Base-by-base conservation (phyloP, 371 early-diverging fungal species). In the Rhizopus microsporus region DNA sequence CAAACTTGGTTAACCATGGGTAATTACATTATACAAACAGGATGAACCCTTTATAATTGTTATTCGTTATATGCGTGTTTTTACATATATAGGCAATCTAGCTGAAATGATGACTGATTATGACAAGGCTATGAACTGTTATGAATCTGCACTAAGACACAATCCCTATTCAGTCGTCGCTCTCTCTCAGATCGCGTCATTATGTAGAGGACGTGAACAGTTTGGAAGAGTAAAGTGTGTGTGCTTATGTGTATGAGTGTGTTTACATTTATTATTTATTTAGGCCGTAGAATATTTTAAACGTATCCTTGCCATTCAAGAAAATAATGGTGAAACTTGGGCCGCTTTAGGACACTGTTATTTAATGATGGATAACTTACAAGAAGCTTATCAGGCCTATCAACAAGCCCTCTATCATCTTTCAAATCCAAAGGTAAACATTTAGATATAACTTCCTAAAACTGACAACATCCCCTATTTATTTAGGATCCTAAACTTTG, bases 311-410 rank as follows among this genome's bases (percentile, higher is more conserved):
- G 72, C 80, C 50, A 86, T 94, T 38, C 89, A 95, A 59, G 79
- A 78, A 17, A 74, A 72, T 32, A 91, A 93, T 67, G 96, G 96
- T 15, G 94, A 96, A 57, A 85, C 89, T 17, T 95, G 96, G 95
- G 92, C 92, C 4, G 89, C 93, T 6, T 75, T 97, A 13, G 97
- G 95, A 6, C 93, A 96, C 69, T 94, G 94, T 70, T 93, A 93
- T 68, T 74, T 97, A 37, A 93, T 94, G 94, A 81, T 89, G 80
- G 96, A 94, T 69, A 92, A 96, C 46, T 76, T 96, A 35, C 92
- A 91, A 59, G 89, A 92, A 69, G 95, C 97, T 2, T 95, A 93
- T 64, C 82, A 62, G 39, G 67, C 67, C 16, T 67, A 67, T 46
- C 67, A 67, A 38, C 67, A 67, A 45, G 67, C 67, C 1, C 47